Percentiles rank a stretch among this genome's conserved stretches.
Conservation (phyloP, 176 grass and related monocot genomes). For the Alloteropsis semialata region DNA sequence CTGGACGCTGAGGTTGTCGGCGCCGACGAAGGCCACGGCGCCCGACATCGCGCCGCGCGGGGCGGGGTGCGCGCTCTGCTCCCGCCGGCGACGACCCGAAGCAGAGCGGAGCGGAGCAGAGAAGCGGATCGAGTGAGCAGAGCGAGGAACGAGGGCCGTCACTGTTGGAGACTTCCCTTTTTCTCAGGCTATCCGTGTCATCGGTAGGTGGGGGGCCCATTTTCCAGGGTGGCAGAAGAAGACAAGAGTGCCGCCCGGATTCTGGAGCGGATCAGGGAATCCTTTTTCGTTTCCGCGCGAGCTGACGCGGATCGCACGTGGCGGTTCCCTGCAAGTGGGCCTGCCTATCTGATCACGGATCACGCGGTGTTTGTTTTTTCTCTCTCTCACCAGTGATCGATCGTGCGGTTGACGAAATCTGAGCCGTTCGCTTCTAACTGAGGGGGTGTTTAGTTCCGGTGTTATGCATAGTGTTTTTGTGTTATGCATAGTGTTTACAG, state of each 20-base stretch:
- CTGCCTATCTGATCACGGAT: too few relatives aligned
- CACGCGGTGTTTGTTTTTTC: too few relatives aligned
- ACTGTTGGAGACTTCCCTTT: neutral
- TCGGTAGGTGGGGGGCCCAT: neutral
- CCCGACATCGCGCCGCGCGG: constrained; percentile 33
- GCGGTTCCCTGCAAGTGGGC: neutral
- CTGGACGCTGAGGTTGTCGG: constrained; percentile 39
- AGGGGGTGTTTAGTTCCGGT: too few relatives aligned
- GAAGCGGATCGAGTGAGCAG: constrained; percentile 2
- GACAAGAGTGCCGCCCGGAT: neutral
- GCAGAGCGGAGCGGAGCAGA: constrained; percentile 24
- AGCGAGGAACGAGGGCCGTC: neutral
- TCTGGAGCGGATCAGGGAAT: neutral
- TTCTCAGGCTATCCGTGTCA: neutral
- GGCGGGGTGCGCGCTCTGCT: constrained; percentile 4
- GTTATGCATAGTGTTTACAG: too few relatives aligned
- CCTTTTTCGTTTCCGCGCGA: neutral
- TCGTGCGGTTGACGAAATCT: too few relatives aligned
- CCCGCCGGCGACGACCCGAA: constrained; percentile 30
- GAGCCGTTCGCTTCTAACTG: too few relatives aligned
- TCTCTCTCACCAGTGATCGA: too few relatives aligned
- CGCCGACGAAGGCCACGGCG: constrained; percentile 67
- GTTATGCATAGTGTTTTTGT: too few relatives aligned
- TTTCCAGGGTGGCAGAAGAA: neutral
- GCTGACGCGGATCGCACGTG: neutral